Conservation (phyloP, 768 basidiomycete species). For the Dioszegia crocea region DNA sequence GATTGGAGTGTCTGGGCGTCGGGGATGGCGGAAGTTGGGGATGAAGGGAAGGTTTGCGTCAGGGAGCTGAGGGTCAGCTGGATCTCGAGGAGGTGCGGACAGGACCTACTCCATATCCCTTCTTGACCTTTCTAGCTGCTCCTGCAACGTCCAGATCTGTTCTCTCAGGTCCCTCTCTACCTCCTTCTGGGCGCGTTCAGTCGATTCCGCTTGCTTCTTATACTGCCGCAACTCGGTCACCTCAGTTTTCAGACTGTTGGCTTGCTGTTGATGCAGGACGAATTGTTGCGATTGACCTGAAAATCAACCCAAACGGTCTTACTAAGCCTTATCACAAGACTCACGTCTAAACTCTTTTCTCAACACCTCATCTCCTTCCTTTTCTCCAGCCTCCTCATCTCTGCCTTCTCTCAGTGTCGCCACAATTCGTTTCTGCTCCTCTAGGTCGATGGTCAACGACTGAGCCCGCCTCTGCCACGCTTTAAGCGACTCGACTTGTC, state of each 20-base stretch:
- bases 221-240: slow-evolving; percentile 38
- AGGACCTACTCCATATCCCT: slow-evolving; percentile 46
- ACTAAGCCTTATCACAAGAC: slow-evolving; percentile 2
- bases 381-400: slow-evolving; percentile 14
- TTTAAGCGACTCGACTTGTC: slow-evolving; percentile 18
- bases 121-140: slow-evolving; percentile 40
- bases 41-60: slow-evolving; percentile 35
- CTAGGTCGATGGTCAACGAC: slow-evolving; percentile 34
- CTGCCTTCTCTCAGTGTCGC: slow-evolving; percentile 16
- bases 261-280: slow-evolving; percentile 21
- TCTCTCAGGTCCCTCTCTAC: slow-evolving; percentile 32
- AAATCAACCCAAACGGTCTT: not conserved
- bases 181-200: slow-evolving; percentile 26
- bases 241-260: slow-evolving; percentile 25
- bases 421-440: slow-evolving; percentile 35
- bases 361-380: slow-evolving; percentile 24
- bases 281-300: slow-evolving; percentile 37
- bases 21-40: slow-evolving; percentile 13
- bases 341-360: slow-evolving; percentile 36
- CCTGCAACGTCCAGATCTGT: slow-evolving; percentile 30
- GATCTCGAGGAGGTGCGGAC: not conserved
- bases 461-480: slow-evolving; percentile 30
- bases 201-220: slow-evolving; percentile 36
- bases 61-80: slow-evolving; percentile 32
- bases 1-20: slow-evolving; percentile 27